Evolutionary conservation across 139 green algal genomes (phyloP).

Genomic region (Eudorina sp.): DNA sequence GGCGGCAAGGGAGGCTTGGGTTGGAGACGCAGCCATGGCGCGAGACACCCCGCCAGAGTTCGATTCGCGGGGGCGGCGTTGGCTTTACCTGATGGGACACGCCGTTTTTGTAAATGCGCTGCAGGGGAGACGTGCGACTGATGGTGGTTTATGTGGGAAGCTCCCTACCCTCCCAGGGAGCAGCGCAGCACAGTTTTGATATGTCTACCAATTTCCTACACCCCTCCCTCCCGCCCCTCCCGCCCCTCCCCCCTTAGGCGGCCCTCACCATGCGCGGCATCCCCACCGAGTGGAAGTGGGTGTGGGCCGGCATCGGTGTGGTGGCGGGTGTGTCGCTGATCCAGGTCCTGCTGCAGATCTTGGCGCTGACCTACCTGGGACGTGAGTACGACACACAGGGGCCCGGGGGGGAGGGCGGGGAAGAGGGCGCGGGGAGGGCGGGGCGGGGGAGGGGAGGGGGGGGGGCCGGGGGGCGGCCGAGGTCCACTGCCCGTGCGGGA

Average conservation of each 20-base stretch:
- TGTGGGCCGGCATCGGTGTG: slow-evolving; percentile 16
- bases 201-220: not conserved
- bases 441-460: not conserved
- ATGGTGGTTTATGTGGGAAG: too few relatives aligned
- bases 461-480: too few relatives aligned
- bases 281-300: slow-evolving; percentile 19
- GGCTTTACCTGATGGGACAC: too few relatives aligned
- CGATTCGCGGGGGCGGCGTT: too few relatives aligned
- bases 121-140: too few relatives aligned
- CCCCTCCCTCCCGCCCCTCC: not conserved
- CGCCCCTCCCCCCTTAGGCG: not conserved
- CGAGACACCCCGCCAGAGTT: too few relatives aligned
- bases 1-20: not conserved
- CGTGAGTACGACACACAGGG: slow-evolving; percentile 3
- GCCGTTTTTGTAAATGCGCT: too few relatives aligned
- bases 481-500: too few relatives aligned
- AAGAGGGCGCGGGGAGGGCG: not conserved
- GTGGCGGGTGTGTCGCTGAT: slow-evolving; percentile 15
- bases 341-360: not conserved
- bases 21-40: not conserved
- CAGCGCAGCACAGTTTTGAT: too few relatives aligned
- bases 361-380: slow-evolving; percentile 31
- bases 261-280: slow-evolving; percentile 9
- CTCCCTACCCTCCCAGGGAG: too few relatives aligned
- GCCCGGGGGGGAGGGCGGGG: not conserved